Conservation (phyloP, 306 rosid species). For the Begonia fuchsioides region DNA sequence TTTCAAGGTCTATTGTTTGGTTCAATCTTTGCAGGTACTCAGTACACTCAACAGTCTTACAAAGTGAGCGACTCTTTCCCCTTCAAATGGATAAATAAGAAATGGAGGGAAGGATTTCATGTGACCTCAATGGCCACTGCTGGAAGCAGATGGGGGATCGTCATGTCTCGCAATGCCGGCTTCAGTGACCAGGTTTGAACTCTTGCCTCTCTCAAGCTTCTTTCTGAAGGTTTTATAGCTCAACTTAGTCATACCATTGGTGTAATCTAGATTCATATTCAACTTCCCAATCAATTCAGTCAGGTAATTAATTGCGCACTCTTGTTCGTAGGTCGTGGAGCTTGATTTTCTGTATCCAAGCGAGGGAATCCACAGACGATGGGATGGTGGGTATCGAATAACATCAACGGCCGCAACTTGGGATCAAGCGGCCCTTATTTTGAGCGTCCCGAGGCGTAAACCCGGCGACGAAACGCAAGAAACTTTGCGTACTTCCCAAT, state of each 20-base stretch:
- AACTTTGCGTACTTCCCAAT: constrained; percentile 83
- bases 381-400: constrained; percentile 85
- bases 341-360: constrained; percentile 97
- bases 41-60: constrained; percentile 88
- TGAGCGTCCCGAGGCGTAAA: constrained; percentile 80
- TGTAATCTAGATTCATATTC: too few species aligned
- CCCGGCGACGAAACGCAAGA: constrained; percentile 91
- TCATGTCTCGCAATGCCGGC: constrained; percentile 96
- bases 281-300: neutral
- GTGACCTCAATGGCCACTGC: constrained; percentile 98
- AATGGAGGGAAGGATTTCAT: constrained; percentile 96
- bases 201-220: neutral
- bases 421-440: constrained; percentile 92
- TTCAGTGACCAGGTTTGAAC: constrained; percentile 76
- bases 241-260: too few species aligned
- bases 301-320: neutral
- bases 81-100: constrained; percentile 94
- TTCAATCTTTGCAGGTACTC: constrained; percentile 39
- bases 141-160: constrained; percentile 93
- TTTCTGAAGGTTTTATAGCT: too few species aligned
- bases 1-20: too few species aligned
- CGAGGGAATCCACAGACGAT: constrained; percentile 91
- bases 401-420: constrained; percentile 89
- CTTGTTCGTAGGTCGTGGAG: constrained; percentile 60
- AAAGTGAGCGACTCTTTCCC: constrained; percentile 98